phyloP scores from a whole-genome alignment of 495 filamentous ascomycete genomes.

The Penicillium chermesinum region DNA sequence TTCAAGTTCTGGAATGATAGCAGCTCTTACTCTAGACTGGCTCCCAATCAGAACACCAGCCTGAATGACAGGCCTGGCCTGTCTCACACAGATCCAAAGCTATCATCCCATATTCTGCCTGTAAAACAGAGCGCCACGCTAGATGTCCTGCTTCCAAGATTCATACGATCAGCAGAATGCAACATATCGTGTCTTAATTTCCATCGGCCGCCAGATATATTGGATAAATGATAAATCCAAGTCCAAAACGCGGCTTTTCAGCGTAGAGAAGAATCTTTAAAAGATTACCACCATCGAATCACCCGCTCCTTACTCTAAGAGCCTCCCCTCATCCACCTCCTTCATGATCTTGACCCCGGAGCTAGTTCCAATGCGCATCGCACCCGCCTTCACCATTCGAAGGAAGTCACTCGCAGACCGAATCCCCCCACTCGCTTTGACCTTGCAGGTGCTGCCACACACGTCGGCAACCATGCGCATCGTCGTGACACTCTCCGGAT shows the following conservation, averaged over 20 bases:
- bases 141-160: background rate
- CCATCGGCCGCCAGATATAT: background rate
- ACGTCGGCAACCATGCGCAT: conserved; percentile 46
- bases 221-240: background rate
- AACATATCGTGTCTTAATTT: background rate
- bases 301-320: conserved; percentile 16
- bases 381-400: conserved; percentile 60
- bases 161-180: background rate
- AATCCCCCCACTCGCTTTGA: conserved; percentile 66
- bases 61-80: too few relatives aligned
- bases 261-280: background rate
- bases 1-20: too few relatives aligned
- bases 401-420: conserved; percentile 47
- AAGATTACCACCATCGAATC: conserved; percentile 15
- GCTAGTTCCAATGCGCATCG: conserved; percentile 59
- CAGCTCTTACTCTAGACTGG: too few relatives aligned
- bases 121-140: too few relatives aligned
- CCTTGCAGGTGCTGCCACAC: conserved; percentile 42
- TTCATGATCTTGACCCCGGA: conserved; percentile 53
- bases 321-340: conserved; percentile 34
- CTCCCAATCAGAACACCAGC: background rate
- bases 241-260: background rate
- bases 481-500: conserved; percentile 47
- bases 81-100: too few relatives aligned
- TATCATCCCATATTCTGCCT: too few relatives aligned